Evolutionary conservation across 2,329 filamentous ascomycete genomes (phyloP), one percentile per base, ranked within the genome.

Genomic region (Colletotrichum falcatum): DNA sequence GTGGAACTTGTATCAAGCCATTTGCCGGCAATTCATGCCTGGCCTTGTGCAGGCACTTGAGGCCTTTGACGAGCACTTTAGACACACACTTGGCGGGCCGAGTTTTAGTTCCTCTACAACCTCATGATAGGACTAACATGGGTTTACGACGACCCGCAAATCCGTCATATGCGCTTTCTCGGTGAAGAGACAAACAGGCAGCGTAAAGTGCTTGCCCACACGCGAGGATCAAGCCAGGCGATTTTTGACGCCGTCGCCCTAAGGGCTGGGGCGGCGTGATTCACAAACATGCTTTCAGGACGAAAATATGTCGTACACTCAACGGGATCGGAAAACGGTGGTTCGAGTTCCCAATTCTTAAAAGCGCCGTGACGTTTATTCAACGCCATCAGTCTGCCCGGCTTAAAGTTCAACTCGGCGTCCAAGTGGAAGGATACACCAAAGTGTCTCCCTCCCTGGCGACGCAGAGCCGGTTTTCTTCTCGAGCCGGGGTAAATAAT

Each of bases 321-420:
- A 89, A 90, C 88, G 88, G 88, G 87, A 89, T 85, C 85, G 87
- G 83, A 83, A 83, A 86, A 88, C 82, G 80, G 81, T 68, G 75
- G 77, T 79, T 82, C 84, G 85, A 87, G 82, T 87, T 85, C 81
- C 84, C 87, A 89, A 89, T 90, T 89, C 87, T 89, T 89, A 81
- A 80, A 88, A 89, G 87, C 86, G 83, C 85, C 87, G 84, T 77
- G 77, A 81, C 77, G 76, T 44, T 60, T 48, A 42, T 54, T 46
- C 33, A 74, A 74, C 77, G 76, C 76, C 78, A 80, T 85, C 84
- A 72, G 79, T 90, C 85, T 89, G 79, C 87, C 88, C 87, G 83
- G 84, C 77, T 83, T 70, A 65, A 65, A 55, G 84, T 86, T 85
- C 87, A 89, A 89, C 87, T 83, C 83, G 69, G 79, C 83, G 82